Evolutionary conservation across 2,329 filamentous ascomycete species (phyloP).

Genomic region (Cladosporium sp.): DNA sequence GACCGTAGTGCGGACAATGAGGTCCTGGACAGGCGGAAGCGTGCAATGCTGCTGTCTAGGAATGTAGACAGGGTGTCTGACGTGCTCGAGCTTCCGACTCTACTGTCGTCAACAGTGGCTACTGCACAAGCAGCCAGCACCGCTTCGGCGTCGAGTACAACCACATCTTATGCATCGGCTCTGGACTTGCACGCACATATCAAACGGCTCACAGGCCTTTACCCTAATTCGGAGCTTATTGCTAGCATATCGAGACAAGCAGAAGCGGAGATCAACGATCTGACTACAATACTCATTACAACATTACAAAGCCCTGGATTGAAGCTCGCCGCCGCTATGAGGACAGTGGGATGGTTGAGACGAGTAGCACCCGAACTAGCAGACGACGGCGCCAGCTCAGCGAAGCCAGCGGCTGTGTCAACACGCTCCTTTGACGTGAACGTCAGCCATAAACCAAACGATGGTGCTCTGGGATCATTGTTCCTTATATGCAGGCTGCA

Average conservation of each 20-base stretch:
- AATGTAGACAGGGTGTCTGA: slow-evolving; percentile 90
- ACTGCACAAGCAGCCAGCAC: slow-evolving; percentile 51
- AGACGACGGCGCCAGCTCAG: slow-evolving; percentile 31
- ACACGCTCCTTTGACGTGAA: slow-evolving; percentile 35
- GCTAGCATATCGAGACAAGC: slow-evolving; percentile 73
- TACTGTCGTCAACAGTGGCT: slow-evolving; percentile 77
- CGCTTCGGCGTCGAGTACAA: slow-evolving; percentile 48
- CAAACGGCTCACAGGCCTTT: slow-evolving; percentile 77
- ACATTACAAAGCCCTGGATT: slow-evolving; percentile 75
- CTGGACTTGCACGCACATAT: slow-evolving; percentile 94
- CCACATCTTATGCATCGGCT: slow-evolving; percentile 76
- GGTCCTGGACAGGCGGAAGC: slow-evolving; percentile 71
- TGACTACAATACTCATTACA: slow-evolving; percentile 80
- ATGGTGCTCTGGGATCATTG: slow-evolving; percentile 76
- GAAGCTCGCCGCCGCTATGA: slow-evolving; percentile 85
- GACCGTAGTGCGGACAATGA: slow-evolving; percentile 66
- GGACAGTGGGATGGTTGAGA: slow-evolving; percentile 88
- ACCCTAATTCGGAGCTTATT: slow-evolving; percentile 76
- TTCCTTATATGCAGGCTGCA: slow-evolving; percentile 85
- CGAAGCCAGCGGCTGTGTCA: slow-evolving; percentile 33
- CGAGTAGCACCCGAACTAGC: slow-evolving; percentile 82
- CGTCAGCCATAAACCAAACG: slow-evolving; percentile 34
- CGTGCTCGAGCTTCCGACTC: slow-evolving; percentile 82
- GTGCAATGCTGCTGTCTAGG: slow-evolving; percentile 76
- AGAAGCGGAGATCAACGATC: slow-evolving; percentile 82